Evolutionary conservation across 805 yeast species (phyloP), one percentile per base, ranked within the genome.

Genomic region (Komagataella mondaviorum): DNA sequence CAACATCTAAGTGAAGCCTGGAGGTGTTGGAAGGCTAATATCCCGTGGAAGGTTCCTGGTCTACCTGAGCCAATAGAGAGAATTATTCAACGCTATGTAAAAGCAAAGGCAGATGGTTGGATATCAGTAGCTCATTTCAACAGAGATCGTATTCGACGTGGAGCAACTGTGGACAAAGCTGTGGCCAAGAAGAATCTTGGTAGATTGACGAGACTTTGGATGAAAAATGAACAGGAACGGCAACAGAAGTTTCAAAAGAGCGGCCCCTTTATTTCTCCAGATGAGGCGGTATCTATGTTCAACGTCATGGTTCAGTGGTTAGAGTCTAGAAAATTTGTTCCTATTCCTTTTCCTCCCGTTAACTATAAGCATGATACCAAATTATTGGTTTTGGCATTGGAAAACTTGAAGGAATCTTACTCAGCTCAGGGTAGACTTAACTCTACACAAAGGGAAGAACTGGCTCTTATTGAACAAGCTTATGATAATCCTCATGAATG

Each of bases 11-110:
- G 95, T 62, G 99, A 93, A 65, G 99, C 99, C 0, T 93, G 99
- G 99, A 73, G 99, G 63, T 93, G 98, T 64, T 93, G 99, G 99
- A 93, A 93, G 64, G 99, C 99, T 2, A 91, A 93, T 61, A 85
- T 93, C 53, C 96, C 97, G 0, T 93, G 98, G 98, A 82, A 88
- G 57, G 98, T 93, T 14, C 96, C 96, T 1, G 98, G 98, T 0
- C 71, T 93, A 67, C 99, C 99, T 1, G 85, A 77, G 51, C 97
- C 97, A 0, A 79, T 93, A 23, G 93, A 83, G 57, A 78, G 80
- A 47, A 87, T 93, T 44, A 90, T 93, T 54, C 84, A 87, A 60
- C 77, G 96, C 47, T 93, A 93, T 60, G 83, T 93, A 49, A 84
- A 88, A 60, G 96, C 96, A 0, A 91, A 93, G 63, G 96, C 98